phyloP scores from a whole-genome alignment of 2,329 filamentous ascomycete genomes.

The Aspergillus tubingensis region DNA sequence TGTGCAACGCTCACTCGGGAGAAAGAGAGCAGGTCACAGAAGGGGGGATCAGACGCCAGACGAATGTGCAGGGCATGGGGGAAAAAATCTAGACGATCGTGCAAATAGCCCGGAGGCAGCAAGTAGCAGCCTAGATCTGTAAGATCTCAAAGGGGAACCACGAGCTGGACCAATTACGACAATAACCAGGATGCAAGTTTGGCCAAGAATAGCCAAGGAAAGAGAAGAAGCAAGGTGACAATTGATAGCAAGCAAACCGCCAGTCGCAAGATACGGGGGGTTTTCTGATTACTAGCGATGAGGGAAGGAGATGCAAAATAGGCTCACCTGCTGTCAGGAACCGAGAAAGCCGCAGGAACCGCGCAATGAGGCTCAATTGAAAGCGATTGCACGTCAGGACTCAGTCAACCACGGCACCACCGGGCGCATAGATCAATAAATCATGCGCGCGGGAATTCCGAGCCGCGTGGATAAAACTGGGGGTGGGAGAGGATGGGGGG shows the following conservation, averaged over 20 bases:
- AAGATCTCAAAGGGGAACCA: background rate
- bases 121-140: background rate
- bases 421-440: constrained; percentile 7
- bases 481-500: background rate
- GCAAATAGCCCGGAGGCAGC: constrained; percentile 1
- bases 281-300: background rate
- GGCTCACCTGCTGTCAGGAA: constrained; percentile 10
- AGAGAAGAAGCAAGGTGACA: background rate
- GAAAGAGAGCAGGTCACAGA: background rate
- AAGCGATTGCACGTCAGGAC: constrained; percentile 2
- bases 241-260: background rate
- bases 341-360: constrained; percentile 4
- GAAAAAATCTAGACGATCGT: background rate
- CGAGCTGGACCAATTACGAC: constrained; percentile 3
- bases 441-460: background rate
- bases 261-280: background rate
- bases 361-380: constrained; percentile 9
- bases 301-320: constrained; percentile 5
- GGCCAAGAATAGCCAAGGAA: background rate
- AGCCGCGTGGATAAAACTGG: background rate
- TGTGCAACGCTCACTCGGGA: background rate
- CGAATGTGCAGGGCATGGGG: background rate
- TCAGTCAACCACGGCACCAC: constrained; percentile 3
- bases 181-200: background rate
- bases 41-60: background rate